phyloP scores from a whole-genome alignment of 2,329 filamentous ascomycete species.

The Colletotrichum viniferum region DNA sequence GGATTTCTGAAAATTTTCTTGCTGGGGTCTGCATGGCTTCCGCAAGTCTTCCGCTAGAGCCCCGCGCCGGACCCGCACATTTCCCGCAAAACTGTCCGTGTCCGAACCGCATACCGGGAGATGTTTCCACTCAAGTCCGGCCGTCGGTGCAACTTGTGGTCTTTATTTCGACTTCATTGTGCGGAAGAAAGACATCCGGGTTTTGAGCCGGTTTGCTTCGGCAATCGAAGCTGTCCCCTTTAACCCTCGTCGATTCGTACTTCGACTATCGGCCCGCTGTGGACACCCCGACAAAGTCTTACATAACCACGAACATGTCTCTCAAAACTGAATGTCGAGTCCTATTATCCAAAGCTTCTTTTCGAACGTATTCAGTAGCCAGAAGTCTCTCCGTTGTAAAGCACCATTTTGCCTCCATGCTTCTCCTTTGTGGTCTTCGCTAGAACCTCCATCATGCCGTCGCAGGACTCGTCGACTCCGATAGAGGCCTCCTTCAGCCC shows the following conservation, averaged over 20 bases:
- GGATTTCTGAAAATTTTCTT: background rate
- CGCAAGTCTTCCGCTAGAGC: background rate
- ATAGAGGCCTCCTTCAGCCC: background rate
- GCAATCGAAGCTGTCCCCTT: background rate
- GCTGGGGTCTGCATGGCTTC: background rate
- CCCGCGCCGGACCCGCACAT: background rate
- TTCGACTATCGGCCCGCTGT: background rate
- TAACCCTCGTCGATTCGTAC: background rate
- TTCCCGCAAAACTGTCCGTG: background rate
- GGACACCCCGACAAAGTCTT: background rate
- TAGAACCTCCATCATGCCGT: constrained; percentile 5
- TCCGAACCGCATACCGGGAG: background rate
- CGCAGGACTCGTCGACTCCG: background rate
- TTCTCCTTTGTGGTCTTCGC: constrained; percentile 22
- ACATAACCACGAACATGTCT: background rate
- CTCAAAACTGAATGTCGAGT: background rate
- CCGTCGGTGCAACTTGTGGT: background rate
- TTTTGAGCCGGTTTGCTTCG: background rate
- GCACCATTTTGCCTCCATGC: constrained; percentile 26
- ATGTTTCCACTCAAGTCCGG: background rate
- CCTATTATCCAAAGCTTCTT: background rate
- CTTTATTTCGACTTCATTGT: background rate
- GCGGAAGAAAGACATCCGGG: background rate
- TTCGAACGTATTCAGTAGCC: background rate
- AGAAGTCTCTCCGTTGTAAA: constrained; percentile 12